These are phyloP conservation scores for Aspergillus sclerotioniger DNA, from an alignment of 495 filamentous ascomycete genomes.

Conservation along the genomic window DNA sequence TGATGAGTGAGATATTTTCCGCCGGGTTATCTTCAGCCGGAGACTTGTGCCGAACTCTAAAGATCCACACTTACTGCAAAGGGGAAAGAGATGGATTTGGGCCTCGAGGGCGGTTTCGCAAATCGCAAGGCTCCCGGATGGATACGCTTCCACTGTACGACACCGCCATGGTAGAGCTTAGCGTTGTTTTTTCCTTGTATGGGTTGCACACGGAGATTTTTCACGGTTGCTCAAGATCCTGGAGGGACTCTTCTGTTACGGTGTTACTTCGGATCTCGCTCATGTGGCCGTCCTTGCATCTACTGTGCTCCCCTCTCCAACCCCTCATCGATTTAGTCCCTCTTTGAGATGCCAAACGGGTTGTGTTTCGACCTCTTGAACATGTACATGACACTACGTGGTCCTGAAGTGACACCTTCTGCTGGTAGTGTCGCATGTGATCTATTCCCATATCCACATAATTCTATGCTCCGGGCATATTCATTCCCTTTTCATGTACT, in stretches of 20 bases:
- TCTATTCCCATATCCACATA: not conserved
- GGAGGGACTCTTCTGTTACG: not conserved
- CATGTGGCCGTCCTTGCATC: not conserved
- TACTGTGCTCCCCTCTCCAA: not conserved
- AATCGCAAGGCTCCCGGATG: not conserved
- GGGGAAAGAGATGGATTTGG: not conserved
- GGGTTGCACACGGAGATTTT: not conserved
- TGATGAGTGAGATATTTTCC: not conserved
- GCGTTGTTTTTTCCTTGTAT: not conserved
- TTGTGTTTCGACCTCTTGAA: not conserved
- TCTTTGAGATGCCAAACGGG: not conserved
- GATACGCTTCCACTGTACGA: not conserved
- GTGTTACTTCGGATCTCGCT: not conserved
- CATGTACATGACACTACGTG: not conserved
- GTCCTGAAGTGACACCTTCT: not conserved
- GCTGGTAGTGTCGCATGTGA: not conserved
- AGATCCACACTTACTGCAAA: slow-evolving; percentile 1
- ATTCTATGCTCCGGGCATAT: not conserved
- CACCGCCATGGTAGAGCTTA: not conserved
- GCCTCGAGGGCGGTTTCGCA: not conserved
- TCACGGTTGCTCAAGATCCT: not conserved
- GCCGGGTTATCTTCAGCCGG: not conserved
- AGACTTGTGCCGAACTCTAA: not conserved
- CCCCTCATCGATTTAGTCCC: not conserved
- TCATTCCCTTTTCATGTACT: not conserved